These are phyloP conservation scores for Guadua angustifolia DNA, from an alignment of 176 grass and related monocot species.

Conservation along the genomic window DNA sequence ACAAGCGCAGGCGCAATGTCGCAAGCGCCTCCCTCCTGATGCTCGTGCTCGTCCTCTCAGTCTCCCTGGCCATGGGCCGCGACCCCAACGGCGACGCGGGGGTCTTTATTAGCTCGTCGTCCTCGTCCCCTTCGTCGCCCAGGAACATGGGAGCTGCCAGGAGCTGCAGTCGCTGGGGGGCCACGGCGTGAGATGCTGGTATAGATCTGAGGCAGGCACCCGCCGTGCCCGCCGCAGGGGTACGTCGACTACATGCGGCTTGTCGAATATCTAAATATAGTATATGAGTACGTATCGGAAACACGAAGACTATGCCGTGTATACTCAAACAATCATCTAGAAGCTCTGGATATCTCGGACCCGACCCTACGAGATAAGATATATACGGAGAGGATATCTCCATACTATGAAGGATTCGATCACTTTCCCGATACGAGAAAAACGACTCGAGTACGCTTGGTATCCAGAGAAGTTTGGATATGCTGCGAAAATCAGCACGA, in stretches of 20 bases:
- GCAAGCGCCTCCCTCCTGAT: slow-evolving; percentile 39
- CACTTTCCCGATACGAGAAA: too few species aligned
- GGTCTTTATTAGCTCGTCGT: not conserved
- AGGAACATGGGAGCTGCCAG: slow-evolving; percentile 40
- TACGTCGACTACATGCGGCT: slow-evolving; percentile 76
- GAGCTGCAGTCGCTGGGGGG: slow-evolving; percentile 44
- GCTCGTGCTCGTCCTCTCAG: slow-evolving; percentile 33
- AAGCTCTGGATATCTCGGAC: too few species aligned
- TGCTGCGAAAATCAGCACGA: too few species aligned
- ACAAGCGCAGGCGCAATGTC: slow-evolving; percentile 45
- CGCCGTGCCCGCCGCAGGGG: slow-evolving; percentile 55
- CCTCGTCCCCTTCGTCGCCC: not conserved
- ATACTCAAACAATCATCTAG: too few species aligned
- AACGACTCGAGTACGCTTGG: too few species aligned
- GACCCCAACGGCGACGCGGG: not conserved
- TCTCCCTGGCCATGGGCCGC: not conserved
- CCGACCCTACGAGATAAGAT: too few species aligned
- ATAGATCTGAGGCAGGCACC: slow-evolving; percentile 44
- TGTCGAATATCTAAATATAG: too few species aligned
- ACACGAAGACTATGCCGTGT: too few species aligned
- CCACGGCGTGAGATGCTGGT: slow-evolving; percentile 42
- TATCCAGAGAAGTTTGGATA: too few species aligned
- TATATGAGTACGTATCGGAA: too few species aligned
- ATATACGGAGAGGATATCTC: too few species aligned
- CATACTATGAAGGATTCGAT: too few species aligned